A percentile compares a stretch with the other conserved stretches of the same genome.
These are phyloP conservation scores for Didymosphaeria variabile DNA, from an alignment of 2,329 filamentous ascomycete genomes.

Conservation along the genomic window DNA sequence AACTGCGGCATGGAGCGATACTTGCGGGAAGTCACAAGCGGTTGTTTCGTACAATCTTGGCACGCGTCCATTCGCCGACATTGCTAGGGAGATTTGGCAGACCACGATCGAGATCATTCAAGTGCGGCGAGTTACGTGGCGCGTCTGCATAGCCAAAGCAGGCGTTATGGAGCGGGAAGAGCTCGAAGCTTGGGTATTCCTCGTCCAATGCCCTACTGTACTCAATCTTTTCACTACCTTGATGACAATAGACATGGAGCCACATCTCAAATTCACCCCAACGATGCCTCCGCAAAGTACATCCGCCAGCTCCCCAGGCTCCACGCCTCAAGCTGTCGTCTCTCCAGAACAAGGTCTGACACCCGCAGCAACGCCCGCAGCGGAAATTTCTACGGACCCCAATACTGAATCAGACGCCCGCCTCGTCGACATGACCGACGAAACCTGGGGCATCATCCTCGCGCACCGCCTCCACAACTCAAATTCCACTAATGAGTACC, in stretches of 20 bases:
- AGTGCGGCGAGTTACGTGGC: slow-evolving; percentile 76
- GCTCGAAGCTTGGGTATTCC: slow-evolving; percentile 56
- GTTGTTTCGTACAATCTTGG: slow-evolving; percentile 75
- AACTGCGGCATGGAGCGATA: slow-evolving; percentile 82
- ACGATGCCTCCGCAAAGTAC: slow-evolving; percentile 36
- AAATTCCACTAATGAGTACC: slow-evolving; percentile 44
- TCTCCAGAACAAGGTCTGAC: slow-evolving; percentile 59
- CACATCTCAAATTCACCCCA: slow-evolving; percentile 70
- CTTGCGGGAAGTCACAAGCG: slow-evolving; percentile 75
- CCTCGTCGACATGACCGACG: slow-evolving; percentile 76
- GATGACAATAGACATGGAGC: slow-evolving; percentile 71
- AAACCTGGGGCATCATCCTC: slow-evolving; percentile 78
- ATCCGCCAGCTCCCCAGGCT: slow-evolving; percentile 44
- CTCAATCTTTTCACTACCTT: slow-evolving; percentile 59
- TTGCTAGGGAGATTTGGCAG: slow-evolving; percentile 81
- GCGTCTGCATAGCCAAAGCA: slow-evolving; percentile 77
- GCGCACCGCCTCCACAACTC: slow-evolving; percentile 63
- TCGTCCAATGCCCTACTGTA: slow-evolving; percentile 48
- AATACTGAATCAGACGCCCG: slow-evolving; percentile 68
- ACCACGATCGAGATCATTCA: slow-evolving; percentile 78
- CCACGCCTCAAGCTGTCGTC: slow-evolving; percentile 46
- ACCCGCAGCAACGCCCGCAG: slow-evolving; percentile 72
- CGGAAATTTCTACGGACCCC: slow-evolving; percentile 56
- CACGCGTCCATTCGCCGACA: slow-evolving; percentile 69
- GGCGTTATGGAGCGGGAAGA: slow-evolving; percentile 74